Base-by-base conservation (phyloP, 345 rosid genomes). In the Pelargonium nanum region DNA sequence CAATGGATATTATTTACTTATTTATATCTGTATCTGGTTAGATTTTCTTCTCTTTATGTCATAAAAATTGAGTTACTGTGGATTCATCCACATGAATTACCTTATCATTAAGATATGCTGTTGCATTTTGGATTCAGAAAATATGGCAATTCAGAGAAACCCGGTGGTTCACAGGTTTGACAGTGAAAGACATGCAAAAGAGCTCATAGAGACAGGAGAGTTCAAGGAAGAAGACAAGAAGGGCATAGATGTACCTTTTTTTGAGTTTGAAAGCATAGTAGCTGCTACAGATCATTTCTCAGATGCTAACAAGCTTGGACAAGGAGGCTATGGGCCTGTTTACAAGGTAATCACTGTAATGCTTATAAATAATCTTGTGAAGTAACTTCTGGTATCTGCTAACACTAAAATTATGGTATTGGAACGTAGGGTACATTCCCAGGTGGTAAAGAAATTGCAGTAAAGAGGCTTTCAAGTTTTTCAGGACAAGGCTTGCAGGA, bases 311-410 rank as follows among this genome's bases (percentile, higher is more conserved):
- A 86, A 78, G 70, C 77, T 82, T 25, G 93, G 96, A 21, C 85
- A 83, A 64, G 96, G 93, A 19, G 88, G 94, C 21, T 88, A 79
- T 65, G 93, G 96, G 40, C 83, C 80, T 4, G 96, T 88, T 68
- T 86, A 86, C 72, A 84, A 78, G 81, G 94, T 80, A 67, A 53
- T 17, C 15, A 40, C 48, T 40, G 13, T 17, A 40, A 40, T 34
- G 25, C 9, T 4, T 66, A 2, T 6, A 12, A 28, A 7, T 28
- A n/a, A 40, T 40, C 48, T 40, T 12, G 48, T 40, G 48, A 40
- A 40, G 9, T 3, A 10, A 0, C 0, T 40, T 40, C 48, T 40
- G 9, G 10, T 17, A 9, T 12, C 15, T 12, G 32, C 32, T 40
- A 17, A 40, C 1, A 40, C 48, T 40, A 40, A 2, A 7, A 28